A percentile compares a stretch with the other conserved stretches of the same genome.
Evolutionary conservation across 2,329 filamentous ascomycete genomes (phyloP).

Genomic region (Calonectria fujianensis): DNA sequence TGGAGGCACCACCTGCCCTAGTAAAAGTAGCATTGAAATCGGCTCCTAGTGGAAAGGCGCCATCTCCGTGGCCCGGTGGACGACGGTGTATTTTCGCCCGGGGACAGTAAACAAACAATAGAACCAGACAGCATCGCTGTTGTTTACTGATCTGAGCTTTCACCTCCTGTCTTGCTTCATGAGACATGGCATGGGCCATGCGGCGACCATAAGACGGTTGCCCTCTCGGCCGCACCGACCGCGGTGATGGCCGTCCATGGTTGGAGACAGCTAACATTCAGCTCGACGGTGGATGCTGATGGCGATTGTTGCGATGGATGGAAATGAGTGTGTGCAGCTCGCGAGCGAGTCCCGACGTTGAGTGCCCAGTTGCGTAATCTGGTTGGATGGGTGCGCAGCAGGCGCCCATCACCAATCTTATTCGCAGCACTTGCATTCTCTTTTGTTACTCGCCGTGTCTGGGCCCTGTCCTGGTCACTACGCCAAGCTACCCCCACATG

Average conservation of each 20-base stretch:
- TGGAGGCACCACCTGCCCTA: conserved; percentile 37
- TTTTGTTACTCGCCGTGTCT: conserved; percentile 52
- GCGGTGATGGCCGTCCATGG: conserved; percentile 35
- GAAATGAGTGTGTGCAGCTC: conserved; percentile 52
- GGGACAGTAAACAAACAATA: conserved; percentile 54
- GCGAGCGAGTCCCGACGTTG: conserved; percentile 45
- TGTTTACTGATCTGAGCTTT: conserved; percentile 37
- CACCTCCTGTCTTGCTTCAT: conserved; percentile 41
- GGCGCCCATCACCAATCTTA: conserved; percentile 55
- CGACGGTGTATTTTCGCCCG: conserved; percentile 39
- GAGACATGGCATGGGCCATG: conserved; percentile 51
- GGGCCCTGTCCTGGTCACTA: conserved; percentile 47
- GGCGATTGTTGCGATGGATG: conserved; percentile 40
- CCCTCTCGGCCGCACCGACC: conserved; percentile 41
- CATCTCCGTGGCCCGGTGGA: conserved; percentile 42
- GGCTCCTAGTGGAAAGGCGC: conserved; percentile 28
- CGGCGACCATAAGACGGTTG: conserved; percentile 45
- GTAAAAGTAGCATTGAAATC: conserved; percentile 40
- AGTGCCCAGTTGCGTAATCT: conserved; percentile 41
- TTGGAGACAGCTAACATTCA: conserved; percentile 20
- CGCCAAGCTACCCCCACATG: conserved; percentile 52
- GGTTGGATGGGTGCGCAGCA: conserved; percentile 32
- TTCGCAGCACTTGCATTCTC: conserved; percentile 52
- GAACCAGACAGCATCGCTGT: conserved; percentile 36
- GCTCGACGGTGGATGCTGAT: conserved; percentile 25